These are phyloP conservation scores for Candida awuae DNA, from an alignment of 805 yeast species.

Conservation along the genomic window DNA sequence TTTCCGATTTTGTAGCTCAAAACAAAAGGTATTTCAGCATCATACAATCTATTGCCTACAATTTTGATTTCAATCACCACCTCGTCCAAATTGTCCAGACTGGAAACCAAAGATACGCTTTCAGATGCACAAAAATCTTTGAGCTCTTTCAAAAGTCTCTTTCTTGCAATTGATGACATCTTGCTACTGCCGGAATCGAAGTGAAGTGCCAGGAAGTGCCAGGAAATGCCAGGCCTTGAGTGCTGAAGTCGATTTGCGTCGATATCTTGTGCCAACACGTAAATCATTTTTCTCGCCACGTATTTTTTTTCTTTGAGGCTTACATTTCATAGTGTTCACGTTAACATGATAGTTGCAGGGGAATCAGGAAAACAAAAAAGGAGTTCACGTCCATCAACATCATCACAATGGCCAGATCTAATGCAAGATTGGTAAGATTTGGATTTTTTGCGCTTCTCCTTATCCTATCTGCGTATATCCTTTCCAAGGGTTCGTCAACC, in stretches of 20 bases:
- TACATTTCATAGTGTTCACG: too few species aligned
- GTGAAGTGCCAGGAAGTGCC: too few species aligned
- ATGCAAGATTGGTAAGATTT: constrained; percentile 41
- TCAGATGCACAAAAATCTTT: neutral
- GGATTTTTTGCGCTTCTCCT: constrained; percentile 39
- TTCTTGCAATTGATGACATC: constrained; percentile 2
- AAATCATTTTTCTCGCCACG: neutral
- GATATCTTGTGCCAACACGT: too few species aligned
- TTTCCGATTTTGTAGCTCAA: constrained; percentile 3
- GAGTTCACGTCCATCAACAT: too few species aligned
- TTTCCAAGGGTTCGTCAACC: constrained; percentile 38
- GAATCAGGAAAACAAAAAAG: too few species aligned
- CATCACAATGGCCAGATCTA: constrained; percentile 35
- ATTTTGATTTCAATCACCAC: constrained; percentile 7
- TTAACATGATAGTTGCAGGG: too few species aligned
- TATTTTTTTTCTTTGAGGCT: neutral
- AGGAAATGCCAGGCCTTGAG: too few species aligned
- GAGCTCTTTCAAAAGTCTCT: constrained; percentile 4
- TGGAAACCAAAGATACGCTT: neutral
- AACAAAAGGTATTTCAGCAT: neutral
- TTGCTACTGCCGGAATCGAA: too few species aligned
- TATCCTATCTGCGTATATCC: constrained; percentile 39
- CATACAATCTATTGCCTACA: constrained; percentile 3
- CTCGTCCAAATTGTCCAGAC: neutral
- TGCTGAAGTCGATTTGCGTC: too few species aligned